Conservation (phyloP, 2,329 filamentous ascomycete species). For the Claviceps sp. region DNA sequence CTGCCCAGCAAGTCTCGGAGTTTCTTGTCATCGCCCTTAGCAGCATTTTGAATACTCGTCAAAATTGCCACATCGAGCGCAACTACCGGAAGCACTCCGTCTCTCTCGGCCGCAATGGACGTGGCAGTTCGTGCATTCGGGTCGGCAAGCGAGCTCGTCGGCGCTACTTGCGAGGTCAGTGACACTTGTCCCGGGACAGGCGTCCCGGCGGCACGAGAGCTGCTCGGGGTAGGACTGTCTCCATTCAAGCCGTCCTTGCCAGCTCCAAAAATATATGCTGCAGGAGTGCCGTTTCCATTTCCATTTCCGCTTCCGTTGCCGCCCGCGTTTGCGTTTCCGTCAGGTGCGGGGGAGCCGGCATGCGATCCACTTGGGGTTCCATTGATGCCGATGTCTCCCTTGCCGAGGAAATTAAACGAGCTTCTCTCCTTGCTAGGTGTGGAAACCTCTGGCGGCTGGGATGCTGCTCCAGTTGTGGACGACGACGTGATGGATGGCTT, state of each 20-base stretch:
- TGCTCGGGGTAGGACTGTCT: constrained; percentile 39
- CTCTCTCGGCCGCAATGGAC: constrained; percentile 53
- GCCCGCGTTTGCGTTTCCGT: constrained; percentile 26
- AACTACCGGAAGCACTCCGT: constrained; percentile 68
- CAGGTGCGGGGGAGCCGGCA: constrained; percentile 76
- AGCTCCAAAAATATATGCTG: constrained; percentile 42
- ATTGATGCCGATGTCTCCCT: constrained; percentile 55
- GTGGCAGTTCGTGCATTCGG: constrained; percentile 34
- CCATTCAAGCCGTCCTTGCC: constrained; percentile 29
- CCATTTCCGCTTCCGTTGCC: background rate
- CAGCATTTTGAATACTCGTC: constrained; percentile 75
- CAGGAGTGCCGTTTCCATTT: constrained; percentile 44
- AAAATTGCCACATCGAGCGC: constrained; percentile 83
- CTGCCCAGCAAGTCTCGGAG: constrained; percentile 78
- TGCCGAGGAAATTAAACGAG: constrained; percentile 55
- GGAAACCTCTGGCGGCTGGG: constrained; percentile 34
- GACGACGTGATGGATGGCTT: constrained; percentile 41
- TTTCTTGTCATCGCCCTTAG: constrained; percentile 83
- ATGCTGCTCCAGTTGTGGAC: constrained; percentile 26
- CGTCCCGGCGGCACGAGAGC: constrained; percentile 35
- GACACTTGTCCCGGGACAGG: constrained; percentile 23
- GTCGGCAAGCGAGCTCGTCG: constrained; percentile 36
- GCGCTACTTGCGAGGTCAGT: constrained; percentile 21
- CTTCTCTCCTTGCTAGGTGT: constrained; percentile 50
- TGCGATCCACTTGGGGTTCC: constrained; percentile 74